Conservation (phyloP, 2,329 filamentous ascomycete species). For the Penicillium vulpinum region DNA sequence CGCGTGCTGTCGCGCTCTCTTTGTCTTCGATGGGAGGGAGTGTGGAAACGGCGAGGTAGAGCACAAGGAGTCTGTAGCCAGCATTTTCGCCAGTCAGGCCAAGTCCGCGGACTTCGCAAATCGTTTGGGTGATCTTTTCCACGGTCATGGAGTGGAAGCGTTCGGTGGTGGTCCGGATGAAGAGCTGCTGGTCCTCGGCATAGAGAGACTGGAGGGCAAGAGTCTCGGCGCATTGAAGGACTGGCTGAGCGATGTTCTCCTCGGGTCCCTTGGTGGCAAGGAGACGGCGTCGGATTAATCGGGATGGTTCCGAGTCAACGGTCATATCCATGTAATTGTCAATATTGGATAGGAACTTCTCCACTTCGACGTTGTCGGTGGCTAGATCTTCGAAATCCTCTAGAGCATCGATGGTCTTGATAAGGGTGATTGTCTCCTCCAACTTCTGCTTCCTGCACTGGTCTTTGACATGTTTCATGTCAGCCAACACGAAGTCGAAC, state of each 20-base stretch:
- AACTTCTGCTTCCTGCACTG: slow-evolving; percentile 37
- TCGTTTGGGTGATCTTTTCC: slow-evolving; percentile 31
- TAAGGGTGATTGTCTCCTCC: slow-evolving; percentile 36
- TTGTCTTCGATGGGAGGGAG: slow-evolving; percentile 40
- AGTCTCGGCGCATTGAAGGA: slow-evolving; percentile 37
- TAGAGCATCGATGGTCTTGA: slow-evolving; percentile 40
- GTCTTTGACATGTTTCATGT: slow-evolving; percentile 38
- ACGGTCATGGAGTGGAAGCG: slow-evolving; percentile 37
- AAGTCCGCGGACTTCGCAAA: slow-evolving; percentile 33
- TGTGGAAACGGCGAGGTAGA: slow-evolving; percentile 37
- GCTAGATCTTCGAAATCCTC: slow-evolving; percentile 44
- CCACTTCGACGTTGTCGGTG: slow-evolving; percentile 35
- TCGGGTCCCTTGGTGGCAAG: slow-evolving; percentile 33
- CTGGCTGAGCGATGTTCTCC: slow-evolving; percentile 29
- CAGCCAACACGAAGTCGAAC: slow-evolving; percentile 35
- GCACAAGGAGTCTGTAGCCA: slow-evolving; percentile 37
- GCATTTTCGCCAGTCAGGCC: slow-evolving; percentile 33
- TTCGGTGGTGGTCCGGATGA: slow-evolving; percentile 37
- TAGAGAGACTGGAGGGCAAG: slow-evolving; percentile 40
- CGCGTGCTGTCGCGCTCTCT: slow-evolving; percentile 36
- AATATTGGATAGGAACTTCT: slow-evolving; percentile 38
- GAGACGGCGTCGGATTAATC: slow-evolving; percentile 37
- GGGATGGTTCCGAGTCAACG: slow-evolving; percentile 31
- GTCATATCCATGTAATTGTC: slow-evolving; percentile 38
- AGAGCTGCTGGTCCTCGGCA: slow-evolving; percentile 39